Percentiles rank a stretch among this genome's conserved stretches.
Evolutionary conservation across 768 basidiomycete genomes (phyloP).

Genomic region (Pleurotus cornucopiae): DNA sequence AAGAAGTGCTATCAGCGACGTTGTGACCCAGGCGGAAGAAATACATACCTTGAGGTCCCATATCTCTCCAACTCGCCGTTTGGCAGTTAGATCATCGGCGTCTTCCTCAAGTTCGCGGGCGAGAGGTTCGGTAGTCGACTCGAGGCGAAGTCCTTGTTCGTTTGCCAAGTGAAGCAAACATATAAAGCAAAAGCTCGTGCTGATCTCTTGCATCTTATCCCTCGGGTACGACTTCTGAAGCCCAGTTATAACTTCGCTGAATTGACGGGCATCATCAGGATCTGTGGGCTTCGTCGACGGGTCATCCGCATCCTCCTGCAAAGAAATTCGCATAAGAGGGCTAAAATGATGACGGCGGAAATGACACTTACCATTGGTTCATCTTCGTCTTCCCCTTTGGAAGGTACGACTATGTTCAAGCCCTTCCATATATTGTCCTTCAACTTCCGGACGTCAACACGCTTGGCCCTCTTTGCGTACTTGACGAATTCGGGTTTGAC

Average conservation of each 20-base stretch:
- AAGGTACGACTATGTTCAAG: slow-evolving; percentile 65
- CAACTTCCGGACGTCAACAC: slow-evolving; percentile 93
- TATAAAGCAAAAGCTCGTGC: slow-evolving; percentile 99
- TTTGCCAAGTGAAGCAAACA: slow-evolving; percentile 95
- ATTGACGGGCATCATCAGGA: slow-evolving; percentile 62
- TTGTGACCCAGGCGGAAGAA: not conserved
- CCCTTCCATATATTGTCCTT: slow-evolving; percentile 99
- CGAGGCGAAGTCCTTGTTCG: slow-evolving; percentile 89
- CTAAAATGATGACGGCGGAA: not conserved
- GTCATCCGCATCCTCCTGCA: slow-evolving; percentile 51
- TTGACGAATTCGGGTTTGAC: slow-evolving; percentile 86
- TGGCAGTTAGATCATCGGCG: slow-evolving; percentile 18
- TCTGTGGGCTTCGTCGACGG: slow-evolving; percentile 43
- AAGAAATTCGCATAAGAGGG: not conserved
- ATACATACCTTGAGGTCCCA: slow-evolving; percentile 64
- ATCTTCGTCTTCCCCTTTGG: slow-evolving; percentile 37
- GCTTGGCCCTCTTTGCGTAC: slow-evolving; percentile 92
- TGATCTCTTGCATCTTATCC: slow-evolving; percentile 97
- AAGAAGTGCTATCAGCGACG: slow-evolving; percentile 4
- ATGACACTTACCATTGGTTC: slow-evolving; percentile 47
- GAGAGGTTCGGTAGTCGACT: slow-evolving; percentile 33
- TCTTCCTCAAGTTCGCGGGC: slow-evolving; percentile 34
- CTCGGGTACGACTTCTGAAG: slow-evolving; percentile 79
- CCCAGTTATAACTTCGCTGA: slow-evolving; percentile 78
- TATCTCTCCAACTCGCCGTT: slow-evolving; percentile 60